Conservation (phyloP, 1,139 yeast genomes). For the Yamadazyma blattariae region DNA sequence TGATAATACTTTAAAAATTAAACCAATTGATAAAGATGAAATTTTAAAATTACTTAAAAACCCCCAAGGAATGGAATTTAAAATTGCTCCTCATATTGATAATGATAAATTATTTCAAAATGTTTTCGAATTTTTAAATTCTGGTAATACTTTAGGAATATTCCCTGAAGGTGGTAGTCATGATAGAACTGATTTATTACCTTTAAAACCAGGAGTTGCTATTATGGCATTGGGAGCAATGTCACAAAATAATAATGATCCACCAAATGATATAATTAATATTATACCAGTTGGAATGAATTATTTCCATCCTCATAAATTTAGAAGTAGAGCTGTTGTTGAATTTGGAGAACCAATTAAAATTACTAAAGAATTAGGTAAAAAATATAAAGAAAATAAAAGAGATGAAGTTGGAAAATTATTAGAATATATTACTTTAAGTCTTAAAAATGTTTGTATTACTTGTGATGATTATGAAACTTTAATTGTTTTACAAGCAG, state of each 20-base stretch:
- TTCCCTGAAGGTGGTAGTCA: conserved; percentile 87
- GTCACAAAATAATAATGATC: conserved; percentile 56
- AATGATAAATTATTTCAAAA: conserved; percentile 57
- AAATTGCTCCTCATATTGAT: conserved; percentile 62
- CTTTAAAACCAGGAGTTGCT: conserved; percentile 96
- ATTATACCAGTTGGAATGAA: conserved; percentile 97
- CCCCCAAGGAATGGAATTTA: conserved; percentile 47
- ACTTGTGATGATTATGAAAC: conserved; percentile 93
- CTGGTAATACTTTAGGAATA: conserved; percentile 59
- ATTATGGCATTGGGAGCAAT: conserved; percentile 93
- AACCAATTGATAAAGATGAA: conserved; percentile 38
- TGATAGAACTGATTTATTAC: conserved; percentile 85
- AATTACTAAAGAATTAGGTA: conserved; percentile 61
- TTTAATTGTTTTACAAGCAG: conserved; percentile 88
- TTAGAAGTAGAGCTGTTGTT: conserved; percentile 89
- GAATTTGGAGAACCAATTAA: conserved; percentile 92
- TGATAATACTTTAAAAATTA: conserved; percentile 50
- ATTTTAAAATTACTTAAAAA: conserved; percentile 26
- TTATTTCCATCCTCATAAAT: conserved; percentile 93
- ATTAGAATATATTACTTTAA: conserved; percentile 67
- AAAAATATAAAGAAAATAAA: conserved; percentile 55
- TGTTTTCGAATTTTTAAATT: conserved; percentile 60
- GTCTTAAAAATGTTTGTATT: conserved; percentile 85
- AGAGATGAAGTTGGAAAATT: conserved; percentile 72
- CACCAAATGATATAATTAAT: conserved; percentile 70